Evolutionary conservation across 495 filamentous ascomycete genomes (phyloP), one percentile per base, ranked within the genome.

Genomic region (Apiosordaria backusii): DNA sequence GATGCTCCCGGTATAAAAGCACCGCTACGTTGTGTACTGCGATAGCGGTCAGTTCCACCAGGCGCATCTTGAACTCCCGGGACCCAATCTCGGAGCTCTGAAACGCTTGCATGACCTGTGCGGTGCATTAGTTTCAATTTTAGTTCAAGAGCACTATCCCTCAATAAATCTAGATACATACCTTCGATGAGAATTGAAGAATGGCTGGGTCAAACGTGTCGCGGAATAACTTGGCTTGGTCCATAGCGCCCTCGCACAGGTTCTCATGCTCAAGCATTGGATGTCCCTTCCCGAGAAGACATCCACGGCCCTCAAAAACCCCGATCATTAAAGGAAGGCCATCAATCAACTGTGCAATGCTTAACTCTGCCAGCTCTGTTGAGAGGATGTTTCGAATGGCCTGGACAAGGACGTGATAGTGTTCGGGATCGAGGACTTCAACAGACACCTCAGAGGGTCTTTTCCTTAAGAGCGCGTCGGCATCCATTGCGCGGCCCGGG

Each of bases 341-440:
- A 25, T 66, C 60, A 16, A 66, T 24, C 4, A 66, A 29, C 65
- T 66, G 50, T 1, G 65, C 60, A 9, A 62, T 26, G 22, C 50
- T 62, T 2, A 24, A 4, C 18, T 57, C 19, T 2, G 60, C 65
- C 10, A 62, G 29, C 1, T 50, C 27, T 2, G 60, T 58, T 4
- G 65, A 61, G 2, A 66, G 35, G 6, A 66, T 23, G n/a, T 66
- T 66, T 18, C 21, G 27, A 4, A 66, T 50, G 4, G 60, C 65
- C 4, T 22, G 50, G 18, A 27, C 53, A 3, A 66, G 53, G 0
- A 22, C 4, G 7, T 59, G 21, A 27, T 58, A 29, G 52, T 66
- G 59, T 2, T 66, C 59, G 0, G 19, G 10, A 18, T 27, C 59
- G 16, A 66, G 58, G 13, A 29, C 15, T 10, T 66, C 50, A 21